Percentiles rank a stretch among this genome's conserved stretches.
These are phyloP conservation scores for Metarhizium guizhouense DNA, from an alignment of 2,329 filamentous ascomycete genomes.

Conservation along the genomic window DNA sequence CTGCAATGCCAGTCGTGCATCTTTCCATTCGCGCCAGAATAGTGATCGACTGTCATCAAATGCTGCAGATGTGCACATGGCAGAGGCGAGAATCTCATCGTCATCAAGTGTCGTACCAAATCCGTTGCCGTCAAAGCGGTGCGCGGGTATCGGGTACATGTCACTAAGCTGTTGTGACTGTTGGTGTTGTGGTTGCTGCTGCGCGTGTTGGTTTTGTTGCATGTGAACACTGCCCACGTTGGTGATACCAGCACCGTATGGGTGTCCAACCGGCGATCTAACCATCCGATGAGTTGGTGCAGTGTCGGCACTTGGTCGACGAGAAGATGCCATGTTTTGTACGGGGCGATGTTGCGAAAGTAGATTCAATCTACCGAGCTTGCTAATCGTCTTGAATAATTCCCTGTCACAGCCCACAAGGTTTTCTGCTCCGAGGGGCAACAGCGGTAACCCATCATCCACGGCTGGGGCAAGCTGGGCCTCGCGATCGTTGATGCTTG, in stretches of 20 bases:
- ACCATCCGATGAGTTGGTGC: constrained; percentile 28
- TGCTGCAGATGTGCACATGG: constrained; percentile 31
- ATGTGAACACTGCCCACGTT: constrained; percentile 1
- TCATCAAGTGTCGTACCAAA: constrained; percentile 49
- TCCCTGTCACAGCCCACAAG: constrained; percentile 79
- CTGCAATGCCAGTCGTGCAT: constrained; percentile 66
- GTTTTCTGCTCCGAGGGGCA: constrained; percentile 64
- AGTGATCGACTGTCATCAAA: constrained; percentile 50
- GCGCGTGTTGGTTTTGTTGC: not conserved
- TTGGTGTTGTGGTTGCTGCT: constrained; percentile 1
- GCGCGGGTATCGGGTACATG: constrained; percentile 33
- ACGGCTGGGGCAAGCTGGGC: constrained; percentile 65
- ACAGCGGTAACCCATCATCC: constrained; percentile 43
- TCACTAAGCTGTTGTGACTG: constrained; percentile 7
- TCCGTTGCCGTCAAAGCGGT: constrained; percentile 59
- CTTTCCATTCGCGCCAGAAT: constrained; percentile 87
- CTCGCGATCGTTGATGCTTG: constrained; percentile 85
- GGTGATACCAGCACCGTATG: constrained; percentile 28
- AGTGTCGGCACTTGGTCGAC: constrained; percentile 7
- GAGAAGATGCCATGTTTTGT: constrained; percentile 22
- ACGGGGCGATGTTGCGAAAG: constrained; percentile 62
- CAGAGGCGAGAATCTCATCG: constrained; percentile 39
- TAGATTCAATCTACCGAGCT: constrained; percentile 75
- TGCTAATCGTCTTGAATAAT: constrained; percentile 78
- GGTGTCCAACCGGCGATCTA: constrained; percentile 31